Percentiles rank a stretch among this genome's conserved stretches.
These are phyloP conservation scores for Mollisiaceae sp. DNA, from an alignment of 2,329 filamentous ascomycete species.

Conservation along the genomic window DNA sequence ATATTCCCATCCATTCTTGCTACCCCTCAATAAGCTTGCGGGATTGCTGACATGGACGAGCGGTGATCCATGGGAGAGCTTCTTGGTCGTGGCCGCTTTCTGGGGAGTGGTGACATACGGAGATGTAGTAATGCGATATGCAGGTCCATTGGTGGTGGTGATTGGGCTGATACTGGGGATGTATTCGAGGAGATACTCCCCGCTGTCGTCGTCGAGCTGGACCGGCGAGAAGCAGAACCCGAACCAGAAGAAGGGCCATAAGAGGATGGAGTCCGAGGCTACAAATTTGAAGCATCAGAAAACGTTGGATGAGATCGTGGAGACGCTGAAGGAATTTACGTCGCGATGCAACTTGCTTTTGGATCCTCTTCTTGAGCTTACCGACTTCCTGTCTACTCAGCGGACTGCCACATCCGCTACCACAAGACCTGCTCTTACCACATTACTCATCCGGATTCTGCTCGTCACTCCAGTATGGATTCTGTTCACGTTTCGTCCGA, in stretches of 20 bases:
- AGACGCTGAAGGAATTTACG: constrained; percentile 89
- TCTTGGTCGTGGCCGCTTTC: constrained; percentile 81
- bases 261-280: constrained; percentile 55
- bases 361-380: constrained; percentile 85
- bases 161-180: constrained; percentile 83
- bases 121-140: constrained; percentile 78
- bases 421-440: constrained; percentile 85
- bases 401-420: constrained; percentile 89
- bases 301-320: constrained; percentile 95
- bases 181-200: constrained; percentile 89
- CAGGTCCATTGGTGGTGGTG: constrained; percentile 84
- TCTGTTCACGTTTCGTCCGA: constrained; percentile 77
- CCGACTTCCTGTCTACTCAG: constrained; percentile 92
- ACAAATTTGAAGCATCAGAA: constrained; percentile 82
- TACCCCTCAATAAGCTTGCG: constrained; percentile 83
- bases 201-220: constrained; percentile 84
- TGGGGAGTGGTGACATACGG: constrained; percentile 90
- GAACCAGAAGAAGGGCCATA: constrained; percentile 56
- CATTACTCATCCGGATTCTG: constrained; percentile 86
- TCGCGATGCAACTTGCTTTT: constrained; percentile 89
- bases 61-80: constrained; percentile 95
- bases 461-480: constrained; percentile 91
- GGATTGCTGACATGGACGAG: constrained; percentile 94
- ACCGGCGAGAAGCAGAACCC: constrained; percentile 55
- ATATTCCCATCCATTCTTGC: constrained; percentile 92